Percentiles rank a stretch among this genome's conserved stretches.
Evolutionary conservation across 768 basidiomycete species (phyloP).

Genomic region (Xerocomus brunneocitrinus): DNA sequence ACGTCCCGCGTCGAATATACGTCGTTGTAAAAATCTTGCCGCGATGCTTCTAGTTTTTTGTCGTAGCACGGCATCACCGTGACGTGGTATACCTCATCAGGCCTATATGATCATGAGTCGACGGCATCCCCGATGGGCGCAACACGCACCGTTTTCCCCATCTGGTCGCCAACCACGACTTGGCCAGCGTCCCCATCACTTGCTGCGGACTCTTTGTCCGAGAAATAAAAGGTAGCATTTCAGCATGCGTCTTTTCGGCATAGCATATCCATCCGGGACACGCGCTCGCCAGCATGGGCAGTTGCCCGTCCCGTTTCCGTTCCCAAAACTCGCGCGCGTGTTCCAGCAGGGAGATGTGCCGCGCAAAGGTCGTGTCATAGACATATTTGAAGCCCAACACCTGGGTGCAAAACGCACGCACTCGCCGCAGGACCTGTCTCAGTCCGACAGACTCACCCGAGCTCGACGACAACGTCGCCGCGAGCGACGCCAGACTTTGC

Average conservation of each 20-base stretch:
- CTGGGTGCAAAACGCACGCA: constrained; percentile 63
- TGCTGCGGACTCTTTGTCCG: constrained; percentile 90
- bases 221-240: constrained; percentile 89
- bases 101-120: constrained; percentile 41
- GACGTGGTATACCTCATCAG: constrained; percentile 90
- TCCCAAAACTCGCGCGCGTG: constrained; percentile 79
- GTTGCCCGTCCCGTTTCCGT: constrained; percentile 40
- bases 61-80: constrained; percentile 99
- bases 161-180: constrained; percentile 71
- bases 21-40: constrained; percentile 87
- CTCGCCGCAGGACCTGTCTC: constrained; percentile 60
- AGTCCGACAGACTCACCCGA: constrained; percentile 45
- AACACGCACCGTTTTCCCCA: constrained; percentile 65
- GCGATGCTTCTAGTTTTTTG: constrained; percentile 97
- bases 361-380: constrained; percentile 92
- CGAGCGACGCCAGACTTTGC: constrained; percentile 79
- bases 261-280: constrained; percentile 99
- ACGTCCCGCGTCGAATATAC: constrained; percentile 83
- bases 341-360: constrained; percentile 80
- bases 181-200: constrained; percentile 90
- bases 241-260: constrained; percentile 94
- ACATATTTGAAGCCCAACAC: constrained; percentile 75
- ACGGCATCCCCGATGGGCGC: neutral
- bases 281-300: constrained; percentile 93
- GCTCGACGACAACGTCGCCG: constrained; percentile 52